A percentile compares a stretch with the other conserved stretches of the same genome.
phyloP scores from a whole-genome alignment of 768 basidiomycete genomes.

The Phylloporus rhodoxanthus region DNA sequence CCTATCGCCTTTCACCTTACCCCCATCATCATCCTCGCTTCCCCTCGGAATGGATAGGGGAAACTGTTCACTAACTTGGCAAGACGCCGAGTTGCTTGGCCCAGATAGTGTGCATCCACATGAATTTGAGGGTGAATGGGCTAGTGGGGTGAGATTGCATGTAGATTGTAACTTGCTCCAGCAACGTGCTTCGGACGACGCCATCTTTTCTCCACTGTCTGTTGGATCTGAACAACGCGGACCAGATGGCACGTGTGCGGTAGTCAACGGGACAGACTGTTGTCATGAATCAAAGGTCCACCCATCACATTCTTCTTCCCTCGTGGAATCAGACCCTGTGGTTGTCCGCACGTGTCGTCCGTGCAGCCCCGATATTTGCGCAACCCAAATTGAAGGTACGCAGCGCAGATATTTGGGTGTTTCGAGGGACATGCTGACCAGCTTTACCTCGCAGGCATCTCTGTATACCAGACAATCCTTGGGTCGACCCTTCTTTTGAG shows the following conservation, averaged over 20 bases:
- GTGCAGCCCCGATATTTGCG: constrained; percentile 55
- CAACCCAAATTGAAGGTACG: constrained; percentile 67
- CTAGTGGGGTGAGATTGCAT: constrained; percentile 13
- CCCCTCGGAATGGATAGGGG: constrained; percentile 4
- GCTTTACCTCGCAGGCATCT: constrained; percentile 46
- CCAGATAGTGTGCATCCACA: constrained; percentile 40
- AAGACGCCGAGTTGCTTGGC: constrained; percentile 41
- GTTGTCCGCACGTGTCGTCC: constrained; percentile 63
- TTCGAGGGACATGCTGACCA: constrained; percentile 6
- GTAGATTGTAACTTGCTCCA: constrained; percentile 6
- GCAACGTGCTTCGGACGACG: constrained; percentile 4
- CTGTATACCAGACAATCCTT: constrained; percentile 67
- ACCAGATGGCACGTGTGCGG: neutral
- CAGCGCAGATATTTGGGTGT: neutral
- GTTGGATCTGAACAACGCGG: constrained; percentile 2
- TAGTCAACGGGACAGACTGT: constrained; percentile 4
- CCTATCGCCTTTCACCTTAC: constrained; percentile 11
- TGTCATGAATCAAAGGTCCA: constrained; percentile 2
- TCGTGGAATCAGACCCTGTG: constrained; percentile 30
- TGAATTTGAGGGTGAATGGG: constrained; percentile 39
- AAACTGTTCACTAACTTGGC: constrained; percentile 33
- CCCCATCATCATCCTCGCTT: constrained; percentile 8
- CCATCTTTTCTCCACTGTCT: neutral
- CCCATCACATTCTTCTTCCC: constrained; percentile 2
- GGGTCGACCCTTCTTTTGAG: constrained; percentile 53